Percentiles rank a stretch among this genome's conserved stretches.
Conservation (phyloP, 371 early-diverging fungal genomes). For the Syncephalastrum monosporum region DNA sequence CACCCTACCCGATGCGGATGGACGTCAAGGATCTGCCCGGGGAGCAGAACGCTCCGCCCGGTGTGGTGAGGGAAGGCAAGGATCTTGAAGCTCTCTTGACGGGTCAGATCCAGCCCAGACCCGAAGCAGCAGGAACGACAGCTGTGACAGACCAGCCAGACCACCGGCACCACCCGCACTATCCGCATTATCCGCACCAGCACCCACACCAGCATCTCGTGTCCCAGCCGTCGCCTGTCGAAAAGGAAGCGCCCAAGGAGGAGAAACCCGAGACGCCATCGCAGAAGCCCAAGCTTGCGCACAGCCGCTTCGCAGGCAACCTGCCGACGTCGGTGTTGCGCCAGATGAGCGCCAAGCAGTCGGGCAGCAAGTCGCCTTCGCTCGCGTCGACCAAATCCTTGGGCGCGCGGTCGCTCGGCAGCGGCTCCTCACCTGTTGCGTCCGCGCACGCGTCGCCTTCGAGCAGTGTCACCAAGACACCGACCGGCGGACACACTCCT, state of each 20-base stretch:
- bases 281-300: slow-evolving; percentile 28
- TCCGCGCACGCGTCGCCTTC: slow-evolving; percentile 19
- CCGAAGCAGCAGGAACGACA: too few relatives aligned
- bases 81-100: too few relatives aligned
- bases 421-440: slow-evolving; percentile 14
- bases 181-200: not conserved
- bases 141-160: too few relatives aligned
- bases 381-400: slow-evolving; percentile 24
- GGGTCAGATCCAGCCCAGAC: too few relatives aligned
- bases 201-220: not conserved
- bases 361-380: slow-evolving; percentile 38
- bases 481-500: not conserved
- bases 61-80: too few relatives aligned
- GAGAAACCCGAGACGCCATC: slow-evolving; percentile 7
- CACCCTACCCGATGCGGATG: slow-evolving; percentile 5
- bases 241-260: slow-evolving; percentile 7
- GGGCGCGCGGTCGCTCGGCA: not conserved
- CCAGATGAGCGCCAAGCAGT: slow-evolving; percentile 60
- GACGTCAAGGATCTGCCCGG: too few relatives aligned
- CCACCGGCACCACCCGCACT: too few relatives aligned
- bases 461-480: slow-evolving; percentile 9
- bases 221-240: slow-evolving; percentile 3
- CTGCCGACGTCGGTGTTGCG: slow-evolving; percentile 69
- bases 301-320: slow-evolving; percentile 55
- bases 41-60: too few relatives aligned